phyloP scores from a whole-genome alignment of 805 yeast genomes.

The Ascoidea asiatica region DNA sequence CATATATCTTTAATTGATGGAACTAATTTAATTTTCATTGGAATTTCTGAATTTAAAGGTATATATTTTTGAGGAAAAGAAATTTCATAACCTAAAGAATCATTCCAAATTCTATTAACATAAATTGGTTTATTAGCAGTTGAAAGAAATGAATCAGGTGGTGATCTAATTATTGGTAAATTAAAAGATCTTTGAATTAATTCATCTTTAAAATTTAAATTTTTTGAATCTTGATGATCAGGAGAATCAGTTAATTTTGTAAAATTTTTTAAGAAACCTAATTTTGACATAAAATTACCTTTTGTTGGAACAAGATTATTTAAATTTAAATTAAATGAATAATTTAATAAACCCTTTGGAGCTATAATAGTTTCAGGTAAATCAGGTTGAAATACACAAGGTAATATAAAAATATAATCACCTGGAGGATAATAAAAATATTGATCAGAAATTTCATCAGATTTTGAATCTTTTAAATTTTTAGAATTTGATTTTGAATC shows the following conservation, averaged over 20 bases:
- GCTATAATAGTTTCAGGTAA: constrained; percentile 50
- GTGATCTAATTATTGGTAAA: constrained; percentile 21
- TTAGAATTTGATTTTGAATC: background rate
- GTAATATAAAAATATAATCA: constrained; percentile 53
- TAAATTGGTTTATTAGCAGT: constrained; percentile 57
- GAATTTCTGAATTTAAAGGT: constrained; percentile 46
- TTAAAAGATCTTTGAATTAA: constrained; percentile 5
- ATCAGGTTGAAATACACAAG: constrained; percentile 44
- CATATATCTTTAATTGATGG: constrained; percentile 52
- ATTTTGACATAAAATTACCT: background rate
- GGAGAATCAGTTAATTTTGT: constrained; percentile 1
- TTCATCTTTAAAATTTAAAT: constrained; percentile 1
- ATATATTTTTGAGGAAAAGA: constrained; percentile 61
- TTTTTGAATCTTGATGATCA: background rate
- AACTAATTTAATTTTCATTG: constrained; percentile 46
- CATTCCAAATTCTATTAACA: constrained; percentile 66
- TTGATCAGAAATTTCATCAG: background rate
- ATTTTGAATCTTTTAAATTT: background rate
- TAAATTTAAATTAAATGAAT: constrained; percentile 16
- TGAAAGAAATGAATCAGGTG: constrained; percentile 23
- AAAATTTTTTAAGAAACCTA: constrained; percentile 5
- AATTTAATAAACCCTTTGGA: constrained; percentile 34
- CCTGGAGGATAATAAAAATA: constrained; percentile 32
- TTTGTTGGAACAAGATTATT: background rate
- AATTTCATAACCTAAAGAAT: constrained; percentile 54